Percentiles rank a stretch among this genome's conserved stretches.
These are phyloP conservation scores for Boletus huronensis DNA, from an alignment of 768 basidiomycete species.

Conservation along the genomic window DNA sequence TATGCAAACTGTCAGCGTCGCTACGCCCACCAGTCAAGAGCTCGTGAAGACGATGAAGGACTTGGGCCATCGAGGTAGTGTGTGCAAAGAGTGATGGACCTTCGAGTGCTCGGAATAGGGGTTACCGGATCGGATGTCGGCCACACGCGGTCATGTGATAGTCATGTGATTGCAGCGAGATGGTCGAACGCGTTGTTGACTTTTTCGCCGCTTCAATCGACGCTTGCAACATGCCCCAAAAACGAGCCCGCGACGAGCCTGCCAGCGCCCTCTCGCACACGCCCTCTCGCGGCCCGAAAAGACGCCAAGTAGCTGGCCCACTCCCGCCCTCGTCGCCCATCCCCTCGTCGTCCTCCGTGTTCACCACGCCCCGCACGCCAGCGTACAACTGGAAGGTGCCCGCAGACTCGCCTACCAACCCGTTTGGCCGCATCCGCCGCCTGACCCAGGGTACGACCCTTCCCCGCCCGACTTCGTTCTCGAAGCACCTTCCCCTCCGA, in stretches of 20 bases:
- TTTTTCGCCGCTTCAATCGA: background rate
- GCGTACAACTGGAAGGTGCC: constrained; percentile 43
- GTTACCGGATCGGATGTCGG: too few relatives aligned
- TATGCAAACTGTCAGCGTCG: too few relatives aligned
- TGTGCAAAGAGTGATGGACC: too few relatives aligned
- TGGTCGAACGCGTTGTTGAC: constrained; percentile 5
- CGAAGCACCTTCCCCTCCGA: constrained; percentile 59
- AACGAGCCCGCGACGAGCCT: constrained; percentile 29
- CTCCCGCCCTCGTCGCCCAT: constrained; percentile 30
- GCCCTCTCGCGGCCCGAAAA: constrained; percentile 31
- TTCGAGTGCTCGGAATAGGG: too few relatives aligned
- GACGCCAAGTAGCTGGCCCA: constrained; percentile 16
- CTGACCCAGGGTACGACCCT: constrained; percentile 37
- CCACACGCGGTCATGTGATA: constrained; percentile 17
- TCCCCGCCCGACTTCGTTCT: constrained; percentile 46
- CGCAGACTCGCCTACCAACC: constrained; percentile 69
- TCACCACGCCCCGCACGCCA: constrained; percentile 38
- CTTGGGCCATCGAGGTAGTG: background rate
- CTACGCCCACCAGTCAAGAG: too few relatives aligned
- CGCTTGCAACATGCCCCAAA: constrained; percentile 19
- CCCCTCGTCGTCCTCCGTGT: constrained; percentile 24
- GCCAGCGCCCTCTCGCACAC: constrained; percentile 28
- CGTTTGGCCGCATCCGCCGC: constrained; percentile 56
- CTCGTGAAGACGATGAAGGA: background rate
- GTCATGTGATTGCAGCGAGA: constrained; percentile 10